phyloP scores from a whole-genome alignment of 208 protist species.

The Crithidia fasciculata region DNA sequence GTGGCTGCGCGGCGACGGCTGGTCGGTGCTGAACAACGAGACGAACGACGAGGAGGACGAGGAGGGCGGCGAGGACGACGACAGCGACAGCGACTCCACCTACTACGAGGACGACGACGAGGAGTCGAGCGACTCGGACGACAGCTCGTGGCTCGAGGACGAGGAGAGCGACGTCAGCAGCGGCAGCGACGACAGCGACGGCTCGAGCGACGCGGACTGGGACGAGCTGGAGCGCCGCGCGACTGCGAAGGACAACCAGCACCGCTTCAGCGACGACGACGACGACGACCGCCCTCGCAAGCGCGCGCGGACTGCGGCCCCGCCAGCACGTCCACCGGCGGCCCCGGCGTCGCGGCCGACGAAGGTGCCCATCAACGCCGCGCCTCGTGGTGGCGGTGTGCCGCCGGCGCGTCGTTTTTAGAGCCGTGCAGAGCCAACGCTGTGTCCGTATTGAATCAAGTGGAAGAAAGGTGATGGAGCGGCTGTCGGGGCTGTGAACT shows the following conservation, averaged over 20 bases:
- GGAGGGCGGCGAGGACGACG: slow-evolving; percentile 62
- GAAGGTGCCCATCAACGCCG: slow-evolving; percentile 40
- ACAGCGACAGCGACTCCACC: slow-evolving; percentile 76
- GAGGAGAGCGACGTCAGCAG: slow-evolving; percentile 67
- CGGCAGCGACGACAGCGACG: slow-evolving; percentile 58
- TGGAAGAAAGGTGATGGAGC: too few species aligned
- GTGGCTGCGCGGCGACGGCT: slow-evolving; percentile 72
- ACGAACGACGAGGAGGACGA: slow-evolving; percentile 90
- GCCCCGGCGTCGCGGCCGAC: slow-evolving; percentile 20
- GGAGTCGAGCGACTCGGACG: slow-evolving; percentile 59
- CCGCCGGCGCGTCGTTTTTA: slow-evolving; percentile 75
- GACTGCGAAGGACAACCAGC: slow-evolving; percentile 73
- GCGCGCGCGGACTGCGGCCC: slow-evolving; percentile 31
- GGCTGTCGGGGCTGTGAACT: too few species aligned
- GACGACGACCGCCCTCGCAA: slow-evolving; percentile 62
- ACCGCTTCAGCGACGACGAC: slow-evolving; percentile 64
- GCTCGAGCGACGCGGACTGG: slow-evolving; percentile 75
- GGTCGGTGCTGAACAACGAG: slow-evolving; percentile 75
- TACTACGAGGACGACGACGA: slow-evolving; percentile 85
- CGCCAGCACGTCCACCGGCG: not conserved
- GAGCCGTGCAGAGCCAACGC: not conserved
- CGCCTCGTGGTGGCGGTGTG: slow-evolving; percentile 30
- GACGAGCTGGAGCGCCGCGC: slow-evolving; percentile 86
- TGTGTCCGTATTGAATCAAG: too few species aligned
- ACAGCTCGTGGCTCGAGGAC: slow-evolving; percentile 81